Conservation (phyloP, 176 grass and related monocot species). For the Oryza nivara region DNA sequence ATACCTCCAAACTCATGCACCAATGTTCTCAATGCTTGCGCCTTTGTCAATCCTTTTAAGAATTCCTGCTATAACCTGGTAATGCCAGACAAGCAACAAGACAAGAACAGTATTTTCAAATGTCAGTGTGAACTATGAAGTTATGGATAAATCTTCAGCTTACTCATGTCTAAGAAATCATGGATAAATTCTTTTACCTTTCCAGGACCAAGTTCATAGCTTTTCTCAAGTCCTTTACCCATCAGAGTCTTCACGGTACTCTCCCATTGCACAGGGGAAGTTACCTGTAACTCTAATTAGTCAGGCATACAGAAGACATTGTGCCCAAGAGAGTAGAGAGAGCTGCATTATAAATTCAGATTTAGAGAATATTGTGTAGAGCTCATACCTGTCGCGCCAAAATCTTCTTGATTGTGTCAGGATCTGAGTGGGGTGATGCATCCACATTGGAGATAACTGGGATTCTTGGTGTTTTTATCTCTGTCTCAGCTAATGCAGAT, state of each 20-base stretch:
- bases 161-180: neutral
- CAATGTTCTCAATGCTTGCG: slow-evolving; percentile 74
- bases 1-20: slow-evolving; percentile 51
- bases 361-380: neutral
- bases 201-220: slow-evolving; percentile 95
- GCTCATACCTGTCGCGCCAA: slow-evolving; percentile 67
- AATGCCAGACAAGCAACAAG: neutral
- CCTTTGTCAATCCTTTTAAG: slow-evolving; percentile 89
- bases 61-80: slow-evolving; percentile 94
- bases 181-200: slow-evolving; percentile 59
- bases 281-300: slow-evolving; percentile 57
- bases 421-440: slow-evolving; percentile 76
- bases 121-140: neutral
- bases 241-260: slow-evolving; percentile 82
- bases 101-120: slow-evolving; percentile 3
- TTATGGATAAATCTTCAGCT: neutral
- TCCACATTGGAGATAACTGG: slow-evolving; percentile 98
- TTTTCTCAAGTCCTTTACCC: slow-evolving; percentile 89
- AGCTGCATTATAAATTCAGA: neutral
- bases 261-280: slow-evolving; percentile 92
- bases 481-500: slow-evolving; percentile 66
- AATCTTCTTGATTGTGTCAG: slow-evolving; percentile 83
- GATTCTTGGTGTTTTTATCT: slow-evolving; percentile 78
- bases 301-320: slow-evolving; percentile 27
- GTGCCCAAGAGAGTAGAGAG: neutral